These are phyloP conservation scores for Phaseolus coccineus DNA, from an alignment of 331 rosid species.

Conservation along the genomic window DNA sequence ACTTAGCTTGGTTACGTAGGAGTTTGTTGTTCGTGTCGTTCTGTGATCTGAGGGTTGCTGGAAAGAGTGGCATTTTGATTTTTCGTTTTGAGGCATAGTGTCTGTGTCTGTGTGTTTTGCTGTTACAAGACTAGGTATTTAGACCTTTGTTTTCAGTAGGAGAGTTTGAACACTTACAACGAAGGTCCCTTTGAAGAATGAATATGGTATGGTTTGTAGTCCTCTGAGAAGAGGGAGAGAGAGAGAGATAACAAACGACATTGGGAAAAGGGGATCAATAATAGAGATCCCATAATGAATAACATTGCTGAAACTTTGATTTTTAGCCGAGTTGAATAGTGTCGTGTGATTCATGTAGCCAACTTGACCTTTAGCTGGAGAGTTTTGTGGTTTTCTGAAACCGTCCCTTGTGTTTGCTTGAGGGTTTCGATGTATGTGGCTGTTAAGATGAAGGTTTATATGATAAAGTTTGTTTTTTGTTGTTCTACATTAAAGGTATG, in stretches of 20 bases:
- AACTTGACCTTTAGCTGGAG: background rate
- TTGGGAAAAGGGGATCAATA: background rate
- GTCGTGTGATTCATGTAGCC: background rate
- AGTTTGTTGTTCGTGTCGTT: background rate
- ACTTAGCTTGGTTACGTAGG: constrained; percentile 35
- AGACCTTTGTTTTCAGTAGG: background rate
- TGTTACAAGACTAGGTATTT: constrained; percentile 4
- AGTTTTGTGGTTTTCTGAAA: constrained; percentile 16
- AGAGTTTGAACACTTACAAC: background rate
- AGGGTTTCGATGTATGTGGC: background rate
- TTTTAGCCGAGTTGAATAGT: background rate
- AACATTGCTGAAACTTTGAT: background rate
- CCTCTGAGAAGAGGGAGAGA: background rate
- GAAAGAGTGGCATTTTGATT: background rate
- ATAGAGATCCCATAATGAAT: background rate
- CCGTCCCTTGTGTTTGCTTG: background rate
- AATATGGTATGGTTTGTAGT: background rate
- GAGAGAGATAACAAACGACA: background rate
- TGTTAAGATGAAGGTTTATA: background rate
- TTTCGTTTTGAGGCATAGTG: background rate
- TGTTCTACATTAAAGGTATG: constrained; percentile 6
- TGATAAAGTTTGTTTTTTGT: background rate
- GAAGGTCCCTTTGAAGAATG: background rate
- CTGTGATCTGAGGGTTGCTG: background rate
- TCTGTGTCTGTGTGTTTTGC: background rate